Evolutionary conservation across 164 flowering plant genomes (phyloP).

Genomic region (Saururus chinensis): DNA sequence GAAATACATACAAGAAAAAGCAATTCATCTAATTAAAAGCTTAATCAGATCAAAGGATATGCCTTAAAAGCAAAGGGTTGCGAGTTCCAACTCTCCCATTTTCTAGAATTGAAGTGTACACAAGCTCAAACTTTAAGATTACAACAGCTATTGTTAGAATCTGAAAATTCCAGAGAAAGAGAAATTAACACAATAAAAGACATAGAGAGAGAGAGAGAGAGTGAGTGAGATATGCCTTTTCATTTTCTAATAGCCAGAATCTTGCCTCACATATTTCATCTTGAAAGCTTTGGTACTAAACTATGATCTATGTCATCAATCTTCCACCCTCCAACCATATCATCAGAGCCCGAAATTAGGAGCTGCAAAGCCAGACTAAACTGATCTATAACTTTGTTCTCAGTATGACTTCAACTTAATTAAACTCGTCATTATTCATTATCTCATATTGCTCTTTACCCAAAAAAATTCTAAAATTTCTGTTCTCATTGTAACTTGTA

Average conservation of each 20-base stretch:
- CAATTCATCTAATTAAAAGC: too few species aligned
- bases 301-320: conserved; percentile 89
- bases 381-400: background rate
- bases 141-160: conserved; percentile 61
- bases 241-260: conserved; percentile 46
- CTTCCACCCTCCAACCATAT: conserved; percentile 66
- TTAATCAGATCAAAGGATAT: background rate
- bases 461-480: too few species aligned
- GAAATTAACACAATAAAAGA: background rate
- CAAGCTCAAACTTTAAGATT: conserved; percentile 86
- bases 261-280: conserved; percentile 95
- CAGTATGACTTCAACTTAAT: too few species aligned
- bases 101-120: conserved; percentile 63
- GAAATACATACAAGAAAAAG: too few species aligned
- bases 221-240: conserved; percentile 66
- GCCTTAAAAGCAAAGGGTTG: background rate
- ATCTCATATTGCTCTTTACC: too few species aligned
- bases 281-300: conserved; percentile 90
- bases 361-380: conserved; percentile 41
- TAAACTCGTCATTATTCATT: background rate
- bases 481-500: too few species aligned
- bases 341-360: conserved; percentile 60
- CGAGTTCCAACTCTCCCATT: conserved; percentile 36
- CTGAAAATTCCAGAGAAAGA: conserved; percentile 29
- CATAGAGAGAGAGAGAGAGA: too few species aligned